phyloP scores from a whole-genome alignment of 495 filamentous ascomycete genomes.

The Darksidea phi region DNA sequence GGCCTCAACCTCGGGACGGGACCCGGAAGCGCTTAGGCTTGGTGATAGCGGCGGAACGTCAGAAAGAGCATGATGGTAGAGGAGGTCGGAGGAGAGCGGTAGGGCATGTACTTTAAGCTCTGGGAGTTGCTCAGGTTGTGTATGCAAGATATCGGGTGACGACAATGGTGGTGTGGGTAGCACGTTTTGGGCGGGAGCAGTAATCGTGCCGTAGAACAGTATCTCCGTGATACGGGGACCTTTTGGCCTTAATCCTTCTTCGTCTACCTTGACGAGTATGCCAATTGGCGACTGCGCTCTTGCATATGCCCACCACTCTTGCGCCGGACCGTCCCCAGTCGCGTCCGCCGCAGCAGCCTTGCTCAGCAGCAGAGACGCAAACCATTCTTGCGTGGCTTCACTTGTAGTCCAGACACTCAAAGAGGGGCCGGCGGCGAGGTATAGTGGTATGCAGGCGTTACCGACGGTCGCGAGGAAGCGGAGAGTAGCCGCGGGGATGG shows the following conservation, averaged over 20 bases:
- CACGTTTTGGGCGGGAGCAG: neutral
- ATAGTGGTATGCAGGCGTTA: conserved; percentile 32
- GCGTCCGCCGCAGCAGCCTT: conserved; percentile 14
- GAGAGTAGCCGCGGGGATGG: conserved; percentile 20
- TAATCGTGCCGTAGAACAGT: conserved; percentile 51
- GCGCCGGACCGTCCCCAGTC: neutral
- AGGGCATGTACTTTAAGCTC: conserved; percentile 41
- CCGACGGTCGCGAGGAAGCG: conserved; percentile 34
- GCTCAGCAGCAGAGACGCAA: conserved; percentile 23
- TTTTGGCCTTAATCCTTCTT: neutral
- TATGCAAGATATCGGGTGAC: conserved; percentile 34
- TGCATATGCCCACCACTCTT: conserved; percentile 32
- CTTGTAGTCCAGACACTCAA: conserved; percentile 33
- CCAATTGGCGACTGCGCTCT: conserved; percentile 34
- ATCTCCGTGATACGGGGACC: conserved; percentile 50
- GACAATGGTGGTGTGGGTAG: conserved; percentile 52
- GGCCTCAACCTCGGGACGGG: conserved; percentile 11
- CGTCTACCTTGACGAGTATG: conserved; percentile 26
- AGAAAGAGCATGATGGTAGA: conserved; percentile 14
- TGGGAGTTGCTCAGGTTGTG: conserved; percentile 1
- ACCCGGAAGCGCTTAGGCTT: neutral
- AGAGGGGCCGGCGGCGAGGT: conserved; percentile 33
- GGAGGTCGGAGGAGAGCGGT: conserved; percentile 44
- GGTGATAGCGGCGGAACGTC: conserved; percentile 19
- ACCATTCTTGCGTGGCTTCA: conserved; percentile 33